These are phyloP conservation scores for Saccharomycopsis capsularis DNA, from an alignment of 805 yeast genomes.

Conservation along the genomic window DNA sequence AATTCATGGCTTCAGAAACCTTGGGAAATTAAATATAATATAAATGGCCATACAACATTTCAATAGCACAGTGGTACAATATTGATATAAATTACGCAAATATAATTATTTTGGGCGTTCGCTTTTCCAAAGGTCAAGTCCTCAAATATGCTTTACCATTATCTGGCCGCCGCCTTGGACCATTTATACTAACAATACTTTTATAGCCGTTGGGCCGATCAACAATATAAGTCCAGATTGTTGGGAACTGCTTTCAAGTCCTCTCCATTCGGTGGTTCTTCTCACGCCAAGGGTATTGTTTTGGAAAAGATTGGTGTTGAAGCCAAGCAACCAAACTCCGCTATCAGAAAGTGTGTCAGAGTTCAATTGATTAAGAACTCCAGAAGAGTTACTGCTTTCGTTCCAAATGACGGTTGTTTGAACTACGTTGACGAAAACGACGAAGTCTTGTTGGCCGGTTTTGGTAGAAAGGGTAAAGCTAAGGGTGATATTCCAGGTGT, in stretches of 20 bases:
- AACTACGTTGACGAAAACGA: slow-evolving; percentile 99
- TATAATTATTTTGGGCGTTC: too few species aligned
- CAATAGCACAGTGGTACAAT: too few species aligned
- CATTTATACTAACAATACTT: slow-evolving; percentile 25
- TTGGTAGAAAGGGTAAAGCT: slow-evolving; percentile 99
- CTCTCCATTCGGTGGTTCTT: slow-evolving; percentile 99
- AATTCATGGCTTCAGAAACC: too few species aligned
- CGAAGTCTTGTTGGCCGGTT: slow-evolving; percentile 99
- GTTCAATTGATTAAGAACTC: slow-evolving; percentile 99
- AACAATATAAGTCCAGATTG: slow-evolving; percentile 95
- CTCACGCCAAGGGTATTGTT: slow-evolving; percentile 99
- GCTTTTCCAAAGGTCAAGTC: too few species aligned
- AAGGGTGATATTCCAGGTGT: slow-evolving; percentile 99
- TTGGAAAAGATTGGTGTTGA: slow-evolving; percentile 99
- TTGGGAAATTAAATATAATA: too few species aligned
- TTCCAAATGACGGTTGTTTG: slow-evolving; percentile 99
- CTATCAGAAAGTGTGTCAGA: slow-evolving; percentile 99
- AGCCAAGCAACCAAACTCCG: slow-evolving; percentile 99
- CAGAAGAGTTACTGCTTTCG: slow-evolving; percentile 99
- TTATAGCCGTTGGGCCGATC: slow-evolving; percentile 95
- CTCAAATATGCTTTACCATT: too few species aligned
- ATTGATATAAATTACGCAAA: too few species aligned
- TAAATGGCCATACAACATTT: too few species aligned
- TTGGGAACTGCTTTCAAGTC: slow-evolving; percentile 99
- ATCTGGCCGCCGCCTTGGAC: too few species aligned